Base-by-base conservation (phyloP, 805 yeast species). In the Kluyveromyces lactis region DNA sequence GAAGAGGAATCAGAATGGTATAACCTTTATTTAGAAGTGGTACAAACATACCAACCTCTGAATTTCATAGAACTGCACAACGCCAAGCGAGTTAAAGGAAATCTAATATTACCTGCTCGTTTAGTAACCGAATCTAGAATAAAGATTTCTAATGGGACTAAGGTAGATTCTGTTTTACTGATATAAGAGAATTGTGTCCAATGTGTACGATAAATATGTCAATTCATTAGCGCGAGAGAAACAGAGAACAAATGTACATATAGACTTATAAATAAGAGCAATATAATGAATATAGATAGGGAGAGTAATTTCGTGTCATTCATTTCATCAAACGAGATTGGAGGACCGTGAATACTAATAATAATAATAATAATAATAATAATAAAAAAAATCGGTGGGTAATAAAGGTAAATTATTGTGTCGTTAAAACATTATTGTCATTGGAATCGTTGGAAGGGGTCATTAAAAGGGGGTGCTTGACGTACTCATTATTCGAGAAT, bases 1-100 rank as follows among this genome's bases (percentile, higher is more conserved):
- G 73, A 73, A 11, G 37, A 34, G 4, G 30, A 26, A 17, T 15
- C 11, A 3, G 11, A 16, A 24, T 34, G 37, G 37, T 5, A 12
- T 13, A 15, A 16, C 13, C 18, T 34, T 23, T 34, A 26, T 12
- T 12, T 18, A 6, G 15, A 34, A 21, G 30, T 17, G 6, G 10
- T 26, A 7, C 10, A 24, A 7, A 3, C 23, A 6, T 26, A 18
- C n/a, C 24, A 26, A 6, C 30, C 37, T 4, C 18, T 34, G 13
- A 34, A 12, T 11, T 24, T 10, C 16, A n/a, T 34, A 9, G 13
- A 26, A 18, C 21, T 34, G 18, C 4, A 34, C 12, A 34, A 34
- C 21, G 13, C 24, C 27, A 34, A 13, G 13, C 8, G 37, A 17
- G 19, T 34, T 9, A 34, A 34, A 18, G 37, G 37, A 17, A 24